Evolutionary conservation across 1,284 basidiomycete genomes (phyloP).

Genomic region (Clitocybe nebularis): DNA sequence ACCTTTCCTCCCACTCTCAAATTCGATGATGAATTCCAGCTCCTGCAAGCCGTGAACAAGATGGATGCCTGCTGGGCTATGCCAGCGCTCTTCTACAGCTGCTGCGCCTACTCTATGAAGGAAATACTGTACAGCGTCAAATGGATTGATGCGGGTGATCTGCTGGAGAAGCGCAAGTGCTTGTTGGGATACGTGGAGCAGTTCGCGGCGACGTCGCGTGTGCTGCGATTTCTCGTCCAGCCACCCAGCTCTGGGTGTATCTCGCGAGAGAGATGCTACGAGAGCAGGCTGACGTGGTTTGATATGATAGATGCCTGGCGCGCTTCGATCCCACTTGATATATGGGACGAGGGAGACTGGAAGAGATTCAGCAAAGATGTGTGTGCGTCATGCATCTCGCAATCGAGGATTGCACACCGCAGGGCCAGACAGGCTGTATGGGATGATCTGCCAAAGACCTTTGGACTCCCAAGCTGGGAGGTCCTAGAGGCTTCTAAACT

Average conservation of each 20-base stretch:
- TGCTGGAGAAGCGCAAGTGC: constrained; percentile 13
- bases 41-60: constrained; percentile 12
- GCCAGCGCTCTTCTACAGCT: constrained; percentile 18
- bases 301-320: constrained; percentile 15
- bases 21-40: constrained; percentile 17
- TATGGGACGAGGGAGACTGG: constrained; percentile 16
- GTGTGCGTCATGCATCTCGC: constrained; percentile 13
- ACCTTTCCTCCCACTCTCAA: constrained; percentile 11
- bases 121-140: constrained; percentile 15
- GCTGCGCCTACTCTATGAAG: constrained; percentile 16
- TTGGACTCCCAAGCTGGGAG: constrained; percentile 25
- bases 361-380: constrained; percentile 14
- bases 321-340: constrained; percentile 15
- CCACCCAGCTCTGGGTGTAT: constrained; percentile 5
- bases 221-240: constrained; percentile 13
- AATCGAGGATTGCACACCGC: constrained; percentile 13
- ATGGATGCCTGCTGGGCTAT: constrained; percentile 15
- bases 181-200: constrained; percentile 15
- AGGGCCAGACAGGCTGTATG: constrained; percentile 23
- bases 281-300: constrained; percentile 12
- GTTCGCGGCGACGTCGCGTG: constrained; percentile 11
- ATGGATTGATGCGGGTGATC: constrained; percentile 13
- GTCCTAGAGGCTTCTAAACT: constrained; percentile 20
- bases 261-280: constrained; percentile 8
- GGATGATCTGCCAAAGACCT: constrained; percentile 24